Base-by-base conservation (phyloP, 768 basidiomycete genomes). In the Boletus insuetus region DNA sequence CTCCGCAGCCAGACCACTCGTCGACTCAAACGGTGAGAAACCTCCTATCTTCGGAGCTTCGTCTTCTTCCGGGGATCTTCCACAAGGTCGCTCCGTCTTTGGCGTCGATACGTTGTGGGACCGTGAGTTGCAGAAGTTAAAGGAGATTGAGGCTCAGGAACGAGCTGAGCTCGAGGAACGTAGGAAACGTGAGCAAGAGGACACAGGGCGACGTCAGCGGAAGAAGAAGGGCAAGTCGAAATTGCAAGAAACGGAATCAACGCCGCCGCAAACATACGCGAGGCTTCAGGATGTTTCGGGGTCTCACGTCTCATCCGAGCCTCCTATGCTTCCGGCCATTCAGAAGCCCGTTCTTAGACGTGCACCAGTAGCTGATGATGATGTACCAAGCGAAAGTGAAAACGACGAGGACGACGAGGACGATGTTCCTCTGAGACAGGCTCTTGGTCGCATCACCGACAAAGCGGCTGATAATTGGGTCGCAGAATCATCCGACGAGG, bases 51-150 rank as follows among this genome's bases (percentile, higher is more conserved):
- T 73, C 6, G 74, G 71, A 16, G 63, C 65, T 24, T 69, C 69
- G 12, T 64, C 71, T 38, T 69, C 68, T 32, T 60, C 67, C 9
- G 69, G 64, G 17, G 74, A 64, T 53, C 67, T 77, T 48, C 53
- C 77, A 0, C 77, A 74, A 40, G 81, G 79, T 38, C 82, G 81
- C 54, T 94, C 93, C n/a, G 91, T 95, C 11, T 97, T 96, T 64
- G 94, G 94, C 3, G 88, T 91, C 1, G 94, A 97, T 69, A 89
- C 87, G n/a, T 64, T 96, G 11, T 96, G 94, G 94, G 89, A 95
- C 65, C 79, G 83, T 39, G 94, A 97, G 71, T 81, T 94, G 77
- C 82, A 72, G 17, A 96, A 91, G 69, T 75, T 96, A 49, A 82
- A 82, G 58, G 78, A 84, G 56, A 89, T 94, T 0, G 87, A 96